Evolutionary conservation across 2,329 filamentous ascomycete species (phyloP), one percentile per base, ranked within the genome.

Genomic region (Penicillium verrucosum): DNA sequence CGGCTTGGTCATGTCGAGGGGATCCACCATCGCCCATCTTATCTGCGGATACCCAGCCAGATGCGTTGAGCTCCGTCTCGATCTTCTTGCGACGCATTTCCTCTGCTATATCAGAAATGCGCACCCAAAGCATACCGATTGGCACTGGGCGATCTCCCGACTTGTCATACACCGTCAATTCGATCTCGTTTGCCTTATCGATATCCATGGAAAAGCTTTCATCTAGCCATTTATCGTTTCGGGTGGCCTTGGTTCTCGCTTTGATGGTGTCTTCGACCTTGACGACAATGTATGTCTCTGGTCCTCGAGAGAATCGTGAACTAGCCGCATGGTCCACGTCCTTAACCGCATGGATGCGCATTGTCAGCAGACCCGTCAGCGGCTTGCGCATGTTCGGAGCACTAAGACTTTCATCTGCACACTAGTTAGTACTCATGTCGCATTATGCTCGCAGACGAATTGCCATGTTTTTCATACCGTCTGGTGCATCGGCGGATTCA

Each of bases 31-130:
- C 86, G 45, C 85, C 89, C 90, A 97, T 96, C 70, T 93, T 90
- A 73, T 97, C 94, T 51, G 94, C 94, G 62, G 94, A 96, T 51
- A 97, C 93, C 94, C 94, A 99, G 51, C 93, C 94, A 43, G 90
- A 92, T 69, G 87, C 89, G 73, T 92, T 96, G 72, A 97, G 90
- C 71, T 99, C 94, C 14, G 91, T 89, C 77, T 99, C 94, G 60
- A 99, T 95, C 78, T 89, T 95, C 82, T 97, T 97, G 60, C 92
- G 87, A 71, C 94, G 89, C 83, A 99, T 93, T 75, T 99, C 94
- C 72, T 99, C 94, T 1, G 92, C 91, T 63, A 99, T 96, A 73
- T 99, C 94, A 16, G 94, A 96, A 70, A 99, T 93, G 58, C 94
- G 85, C 57, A 99, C 87, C 94, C 94, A 99, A 14, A 97, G 83